phyloP scores from a whole-genome alignment of 1,284 basidiomycete genomes.

The Ustilago crameri region DNA sequence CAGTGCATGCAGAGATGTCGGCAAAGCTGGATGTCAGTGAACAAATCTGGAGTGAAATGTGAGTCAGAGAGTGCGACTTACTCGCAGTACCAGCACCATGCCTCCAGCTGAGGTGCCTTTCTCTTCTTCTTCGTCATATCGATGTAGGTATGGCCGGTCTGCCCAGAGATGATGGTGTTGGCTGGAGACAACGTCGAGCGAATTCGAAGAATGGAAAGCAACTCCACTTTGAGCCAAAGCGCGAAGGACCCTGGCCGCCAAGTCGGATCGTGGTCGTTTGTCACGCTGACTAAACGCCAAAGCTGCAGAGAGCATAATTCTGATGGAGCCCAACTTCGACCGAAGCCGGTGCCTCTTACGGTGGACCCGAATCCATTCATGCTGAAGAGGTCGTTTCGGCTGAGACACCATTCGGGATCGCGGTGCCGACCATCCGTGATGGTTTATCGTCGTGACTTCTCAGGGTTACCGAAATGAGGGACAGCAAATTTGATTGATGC shows the following conservation, averaged over 20 bases:
- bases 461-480: too few species aligned
- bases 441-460: too few species aligned
- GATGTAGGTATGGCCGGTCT: neutral
- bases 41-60: too few species aligned
- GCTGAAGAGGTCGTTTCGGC: too few species aligned
- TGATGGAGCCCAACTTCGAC: too few species aligned
- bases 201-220: slow-evolving; percentile 1
- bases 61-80: slow-evolving; percentile 71
- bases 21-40: slow-evolving; percentile 10
- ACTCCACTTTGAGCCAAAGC: slow-evolving; percentile 18
- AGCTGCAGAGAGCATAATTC: too few species aligned
- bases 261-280: neutral
- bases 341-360: too few species aligned
- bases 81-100: slow-evolving; percentile 99
- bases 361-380: too few species aligned
- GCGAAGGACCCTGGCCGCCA: slow-evolving; percentile 16
- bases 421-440: too few species aligned
- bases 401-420: too few species aligned
- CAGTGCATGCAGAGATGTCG: neutral
- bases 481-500: too few species aligned
- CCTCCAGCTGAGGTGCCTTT: slow-evolving; percentile 63
- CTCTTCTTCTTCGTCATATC: slow-evolving; percentile 68
- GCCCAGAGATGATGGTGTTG: neutral
- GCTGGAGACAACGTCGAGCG: slow-evolving; percentile 3
- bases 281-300: slow-evolving; percentile 22